Evolutionary conservation across 495 filamentous ascomycete genomes (phyloP), one percentile per base, ranked within the genome.

Genomic region (Podospora didyma): DNA sequence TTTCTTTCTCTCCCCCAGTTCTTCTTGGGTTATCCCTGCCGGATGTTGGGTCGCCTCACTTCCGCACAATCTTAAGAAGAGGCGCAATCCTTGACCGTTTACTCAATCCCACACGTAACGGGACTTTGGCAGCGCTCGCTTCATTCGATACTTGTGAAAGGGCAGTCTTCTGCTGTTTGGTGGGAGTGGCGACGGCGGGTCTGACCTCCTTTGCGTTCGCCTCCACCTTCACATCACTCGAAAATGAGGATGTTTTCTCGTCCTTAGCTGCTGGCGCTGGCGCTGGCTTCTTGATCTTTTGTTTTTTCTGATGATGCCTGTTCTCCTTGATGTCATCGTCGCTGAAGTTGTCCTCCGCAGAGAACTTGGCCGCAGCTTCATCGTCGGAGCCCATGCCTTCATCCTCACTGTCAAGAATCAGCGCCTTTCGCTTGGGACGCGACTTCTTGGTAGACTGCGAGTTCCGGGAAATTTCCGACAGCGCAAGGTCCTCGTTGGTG

Each of bases 41-140:
- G n/a, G n/a, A n/a, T n/a, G n/a, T n/a, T n/a, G n/a, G n/a, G n/a
- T n/a, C n/a, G n/a, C n/a, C n/a, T 60, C 54, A 52, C 39, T 64
- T 67, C 52, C 51, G 56, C 46, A 67, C 16, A 12, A 19, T 51
- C 54, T 66, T 69, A 47, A 69, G 31, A 54, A 69, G 42, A n/a
- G 66, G 64, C 19, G 66, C 66, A 12, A 69, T 66, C 47, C 61
- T 56, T 41, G 66, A 62, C 61, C 21, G 54, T 47, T 54, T 64
- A 46, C 66, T 69, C 55, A 69, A 23, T 1, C 66, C 66, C 20
- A 69, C 66, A 1, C 66, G 58, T 35, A 62, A 64, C 44, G 49
- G 58, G 9, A 61, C 61, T 45, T 62, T 61, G 7, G 16, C 20
- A 5, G 26, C 22, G 10, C 19, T n/a, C 7, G 26, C 31, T 10